phyloP scores from a whole-genome alignment of 2,329 filamentous ascomycete genomes.

The Cladophialophora exuberans region DNA sequence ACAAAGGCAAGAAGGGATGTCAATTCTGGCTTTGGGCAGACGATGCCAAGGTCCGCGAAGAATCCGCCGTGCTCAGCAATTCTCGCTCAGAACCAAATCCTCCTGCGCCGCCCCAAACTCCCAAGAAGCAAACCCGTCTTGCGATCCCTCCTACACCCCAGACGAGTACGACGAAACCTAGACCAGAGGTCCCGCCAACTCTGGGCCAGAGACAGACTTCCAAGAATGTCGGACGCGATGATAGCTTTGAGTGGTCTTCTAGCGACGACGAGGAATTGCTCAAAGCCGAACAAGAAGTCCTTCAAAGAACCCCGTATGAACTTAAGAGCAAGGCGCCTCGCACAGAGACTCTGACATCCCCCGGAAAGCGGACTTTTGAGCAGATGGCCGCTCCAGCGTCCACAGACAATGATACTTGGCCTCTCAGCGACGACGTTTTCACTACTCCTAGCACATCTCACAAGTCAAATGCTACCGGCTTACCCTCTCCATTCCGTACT shows the following conservation, averaged over 20 bases:
- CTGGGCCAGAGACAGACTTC: background rate
- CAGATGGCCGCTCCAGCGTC: constrained; percentile 32
- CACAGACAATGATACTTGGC: constrained; percentile 13
- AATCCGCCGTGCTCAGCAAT: constrained; percentile 53
- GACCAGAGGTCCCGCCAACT: background rate
- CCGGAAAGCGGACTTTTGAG: constrained; percentile 42
- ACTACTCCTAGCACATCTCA: constrained; percentile 29
- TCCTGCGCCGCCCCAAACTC: constrained; percentile 33
- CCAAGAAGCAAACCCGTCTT: constrained; percentile 22
- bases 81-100: constrained; percentile 49
- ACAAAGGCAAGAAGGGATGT: constrained; percentile 56
- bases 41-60: constrained; percentile 59
- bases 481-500: constrained; percentile 28
- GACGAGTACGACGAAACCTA: background rate
- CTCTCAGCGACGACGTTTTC: constrained; percentile 31
- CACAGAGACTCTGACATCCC: constrained; percentile 38
- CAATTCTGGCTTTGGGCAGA: constrained; percentile 66
- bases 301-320: constrained; percentile 30
- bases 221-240: constrained; percentile 39
- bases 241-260: constrained; percentile 44
- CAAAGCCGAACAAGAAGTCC: constrained; percentile 35
- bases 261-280: constrained; percentile 41
- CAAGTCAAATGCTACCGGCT: constrained; percentile 13
- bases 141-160: constrained; percentile 26
- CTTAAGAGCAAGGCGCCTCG: constrained; percentile 44